A percentile compares a stretch with the other conserved stretches of the same genome.
Evolutionary conservation across 2,329 filamentous ascomycete genomes (phyloP).

Genomic region (Harringtonia aguacate): DNA sequence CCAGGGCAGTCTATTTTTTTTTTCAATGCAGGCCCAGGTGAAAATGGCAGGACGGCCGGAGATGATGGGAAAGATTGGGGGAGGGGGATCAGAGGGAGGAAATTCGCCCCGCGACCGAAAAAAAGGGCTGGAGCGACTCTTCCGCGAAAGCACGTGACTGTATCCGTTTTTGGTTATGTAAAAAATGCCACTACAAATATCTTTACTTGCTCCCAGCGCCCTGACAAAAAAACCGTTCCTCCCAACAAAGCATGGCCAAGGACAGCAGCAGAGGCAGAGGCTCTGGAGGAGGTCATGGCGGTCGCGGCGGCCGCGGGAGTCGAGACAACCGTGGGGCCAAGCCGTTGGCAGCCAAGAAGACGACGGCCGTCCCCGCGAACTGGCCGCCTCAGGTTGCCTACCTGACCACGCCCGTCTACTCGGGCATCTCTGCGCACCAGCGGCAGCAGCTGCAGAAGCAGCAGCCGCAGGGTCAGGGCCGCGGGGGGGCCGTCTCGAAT

Average conservation of each 20-base stretch:
- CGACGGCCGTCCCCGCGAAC: slow-evolving; percentile 40
- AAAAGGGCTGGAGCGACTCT: slow-evolving; percentile 3
- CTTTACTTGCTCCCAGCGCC: not conserved
- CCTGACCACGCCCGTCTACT: slow-evolving; percentile 37
- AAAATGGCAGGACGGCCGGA: too few species aligned
- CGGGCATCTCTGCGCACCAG: slow-evolving; percentile 32
- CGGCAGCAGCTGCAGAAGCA: slow-evolving; percentile 25
- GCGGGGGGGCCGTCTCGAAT: too few species aligned
- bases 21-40: too few species aligned
- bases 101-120: not conserved
- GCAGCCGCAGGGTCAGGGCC: slow-evolving; percentile 3
- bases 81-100: too few species aligned
- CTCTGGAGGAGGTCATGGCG: not conserved
- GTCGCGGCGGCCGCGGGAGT: not conserved
- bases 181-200: too few species aligned
- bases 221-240: not conserved
- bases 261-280: not conserved
- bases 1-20: too few species aligned
- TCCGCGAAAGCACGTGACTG: slow-evolving; percentile 14
- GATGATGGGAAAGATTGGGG: too few species aligned
- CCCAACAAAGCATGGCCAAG: not conserved
- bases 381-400: slow-evolving; percentile 47
- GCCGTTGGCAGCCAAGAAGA: not conserved
- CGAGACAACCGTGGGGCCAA: too few species aligned
- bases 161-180: too few species aligned